phyloP scores from a whole-genome alignment of 768 basidiomycete genomes.

The Hypholoma fasciculare region DNA sequence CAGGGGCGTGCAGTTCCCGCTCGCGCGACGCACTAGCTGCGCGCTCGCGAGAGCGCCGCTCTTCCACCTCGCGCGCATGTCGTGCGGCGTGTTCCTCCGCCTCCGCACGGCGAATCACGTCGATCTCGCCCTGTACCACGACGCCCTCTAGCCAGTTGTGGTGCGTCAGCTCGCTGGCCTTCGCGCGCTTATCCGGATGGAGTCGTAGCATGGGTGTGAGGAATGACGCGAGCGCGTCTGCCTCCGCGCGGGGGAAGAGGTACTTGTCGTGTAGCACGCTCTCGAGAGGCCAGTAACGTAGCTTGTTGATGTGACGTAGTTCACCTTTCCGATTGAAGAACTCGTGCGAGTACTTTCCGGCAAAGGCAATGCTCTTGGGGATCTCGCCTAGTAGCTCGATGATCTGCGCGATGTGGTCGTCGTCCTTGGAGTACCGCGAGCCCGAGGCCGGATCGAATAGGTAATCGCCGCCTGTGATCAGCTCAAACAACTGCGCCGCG shows the following conservation, averaged over 20 bases:
- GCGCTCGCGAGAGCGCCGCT: conserved; percentile 45
- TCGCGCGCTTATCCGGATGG: conserved; percentile 85
- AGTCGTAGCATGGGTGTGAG: conserved; percentile 88
- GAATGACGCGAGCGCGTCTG: conserved; percentile 80
- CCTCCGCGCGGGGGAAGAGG: conserved; percentile 82
- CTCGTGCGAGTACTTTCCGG: conserved; percentile 91
- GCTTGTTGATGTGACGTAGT: conserved; percentile 90
- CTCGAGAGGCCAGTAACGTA: conserved; percentile 88
- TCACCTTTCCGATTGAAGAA: conserved; percentile 97
- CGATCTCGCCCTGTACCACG: conserved; percentile 88
- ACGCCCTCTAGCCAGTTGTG: conserved; percentile 88
- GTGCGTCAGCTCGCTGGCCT: conserved; percentile 81
- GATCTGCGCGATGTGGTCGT: conserved; percentile 97
- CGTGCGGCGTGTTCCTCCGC: conserved; percentile 33
- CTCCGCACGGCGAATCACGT: conserved; percentile 69
- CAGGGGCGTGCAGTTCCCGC: neutral
- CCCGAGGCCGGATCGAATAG: conserved; percentile 97
- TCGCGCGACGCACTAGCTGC: conserved; percentile 1
- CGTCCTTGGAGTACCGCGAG: conserved; percentile 93
- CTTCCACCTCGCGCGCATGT: conserved; percentile 29
- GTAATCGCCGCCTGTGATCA: conserved; percentile 96
- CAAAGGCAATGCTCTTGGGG: conserved; percentile 78
- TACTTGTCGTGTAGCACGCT: conserved; percentile 93
- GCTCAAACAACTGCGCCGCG: conserved; percentile 76
- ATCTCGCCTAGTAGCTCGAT: conserved; percentile 95